Evolutionary conservation across 2,329 filamentous ascomycete genomes (phyloP), one percentile per base, ranked within the genome.

Genomic region (Aspergillus sp.): DNA sequence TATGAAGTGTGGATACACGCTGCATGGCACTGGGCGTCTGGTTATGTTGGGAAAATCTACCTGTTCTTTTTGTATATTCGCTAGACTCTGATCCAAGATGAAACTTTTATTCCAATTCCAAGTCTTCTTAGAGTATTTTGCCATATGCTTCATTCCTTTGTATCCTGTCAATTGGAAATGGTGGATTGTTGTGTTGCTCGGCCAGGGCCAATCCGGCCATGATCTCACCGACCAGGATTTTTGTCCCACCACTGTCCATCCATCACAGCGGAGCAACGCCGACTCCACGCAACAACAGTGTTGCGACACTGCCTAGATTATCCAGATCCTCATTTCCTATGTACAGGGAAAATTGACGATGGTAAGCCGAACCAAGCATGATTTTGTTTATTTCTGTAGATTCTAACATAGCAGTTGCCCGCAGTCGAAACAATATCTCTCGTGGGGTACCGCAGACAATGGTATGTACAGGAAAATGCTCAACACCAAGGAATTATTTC

Each of bases 401-500:
- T 42, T 37, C 9, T 49, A 43, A 51, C 42, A 43, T 58, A 57
- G 41, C 29, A 13, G 12, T 38, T 27, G 9, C 42, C 47, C 28
- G 47, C 44, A 96, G 93, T 98, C 93, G 44, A 97, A 97, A 74
- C 93, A 97, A 84, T 98, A 96, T 67, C 80, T 98, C 50, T 94
- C 91, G 60, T 86, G 86, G 54, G 88, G 95, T 68, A 91, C 90
- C 35, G 81, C 95, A 66, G 87, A 95, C 65, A 81, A 90, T 74
- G 90, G 88, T 88, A 66, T 65, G 74, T 62, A 42, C 4, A 4
- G 19, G 19, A 42, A 44, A 27, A 32, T 2, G 8, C 31, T 32
- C 31, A n/a, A 32, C 4, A 2, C 31, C 31, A n/a, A 8, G 19
- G 19, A 19, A 19, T 19, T 2, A 19, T 19, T 19, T 12, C 39